These are phyloP conservation scores for Elymus sibiricus DNA, from an alignment of 176 grass and related monocot species.

Conservation along the genomic window DNA sequence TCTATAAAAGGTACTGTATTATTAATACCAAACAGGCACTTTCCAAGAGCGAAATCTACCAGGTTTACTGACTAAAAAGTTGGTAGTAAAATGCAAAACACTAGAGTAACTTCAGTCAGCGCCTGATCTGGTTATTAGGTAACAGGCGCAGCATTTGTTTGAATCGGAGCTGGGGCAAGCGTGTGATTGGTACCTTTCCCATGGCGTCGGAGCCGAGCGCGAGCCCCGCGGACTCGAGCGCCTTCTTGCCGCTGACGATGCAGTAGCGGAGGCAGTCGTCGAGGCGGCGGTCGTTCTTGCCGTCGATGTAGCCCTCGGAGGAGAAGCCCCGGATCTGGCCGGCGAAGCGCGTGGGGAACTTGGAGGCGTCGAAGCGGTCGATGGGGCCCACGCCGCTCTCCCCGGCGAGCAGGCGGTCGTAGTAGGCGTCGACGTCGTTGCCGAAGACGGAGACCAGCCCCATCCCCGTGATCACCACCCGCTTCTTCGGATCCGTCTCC, in stretches of 20 bases:
- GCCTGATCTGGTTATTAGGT: neutral
- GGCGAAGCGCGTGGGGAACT: slow-evolving; percentile 84
- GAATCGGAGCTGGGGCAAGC: neutral
- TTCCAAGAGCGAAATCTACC: neutral
- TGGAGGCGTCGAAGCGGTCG: slow-evolving; percentile 86
- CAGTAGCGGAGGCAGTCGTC: slow-evolving; percentile 91
- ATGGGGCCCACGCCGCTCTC: slow-evolving; percentile 75
- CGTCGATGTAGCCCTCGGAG: slow-evolving; percentile 89
- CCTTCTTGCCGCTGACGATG: slow-evolving; percentile 94
- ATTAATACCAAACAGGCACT: neutral
- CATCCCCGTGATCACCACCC: slow-evolving; percentile 94
- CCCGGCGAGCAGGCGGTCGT: slow-evolving; percentile 79
- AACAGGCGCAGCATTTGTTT: neutral
- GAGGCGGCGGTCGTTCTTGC: slow-evolving; percentile 68
- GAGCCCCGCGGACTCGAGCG: slow-evolving; percentile 56
- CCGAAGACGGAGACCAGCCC: slow-evolving; percentile 89
- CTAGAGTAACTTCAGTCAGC: neutral
- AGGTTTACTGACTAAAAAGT: neutral
- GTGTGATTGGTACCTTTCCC: slow-evolving; percentile 44
- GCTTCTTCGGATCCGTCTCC: slow-evolving; percentile 87
- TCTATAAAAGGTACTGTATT: neutral
- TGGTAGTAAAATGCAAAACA: neutral
- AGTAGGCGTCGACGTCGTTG: slow-evolving; percentile 77
- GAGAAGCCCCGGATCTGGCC: slow-evolving; percentile 85
- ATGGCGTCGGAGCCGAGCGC: slow-evolving; percentile 40